A percentile compares a stretch with the other conserved stretches of the same genome.
Conservation (phyloP, 1,139 yeast genomes). For the Magnusiomyces magnusii region DNA sequence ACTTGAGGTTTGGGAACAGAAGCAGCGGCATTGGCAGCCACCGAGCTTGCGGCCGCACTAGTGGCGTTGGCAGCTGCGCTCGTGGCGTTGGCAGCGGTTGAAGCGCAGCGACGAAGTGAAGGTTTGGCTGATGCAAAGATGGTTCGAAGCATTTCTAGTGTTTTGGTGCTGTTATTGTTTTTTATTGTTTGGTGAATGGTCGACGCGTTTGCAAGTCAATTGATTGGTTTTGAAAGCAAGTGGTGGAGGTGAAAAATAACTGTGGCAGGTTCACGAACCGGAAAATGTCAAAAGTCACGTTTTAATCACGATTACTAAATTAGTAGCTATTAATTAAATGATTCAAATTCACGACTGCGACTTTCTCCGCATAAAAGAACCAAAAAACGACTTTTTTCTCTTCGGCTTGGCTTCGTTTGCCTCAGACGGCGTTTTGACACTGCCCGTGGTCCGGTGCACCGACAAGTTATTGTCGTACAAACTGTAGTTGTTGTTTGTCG, state of each 20-base stretch:
- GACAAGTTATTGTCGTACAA: no score
- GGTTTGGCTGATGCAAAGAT: neutral
- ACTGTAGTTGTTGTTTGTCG: no score
- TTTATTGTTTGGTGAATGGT: neutral
- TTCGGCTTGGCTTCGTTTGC: neutral
- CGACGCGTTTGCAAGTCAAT: neutral
- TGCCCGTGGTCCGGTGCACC: neutral
- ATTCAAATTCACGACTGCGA: neutral
- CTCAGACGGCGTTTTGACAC: neutral
- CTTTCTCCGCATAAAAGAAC: neutral
- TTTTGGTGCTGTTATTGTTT: no score
- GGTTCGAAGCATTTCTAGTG: neutral
- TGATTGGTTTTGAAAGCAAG: neutral
- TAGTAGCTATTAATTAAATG: neutral
- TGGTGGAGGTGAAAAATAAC: no score
- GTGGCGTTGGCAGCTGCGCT: no score
- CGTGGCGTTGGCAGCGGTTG: conserved; percentile 1
- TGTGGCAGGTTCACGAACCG: no score
- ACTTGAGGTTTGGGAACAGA: conserved; percentile 12
- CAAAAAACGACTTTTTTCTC: neutral
- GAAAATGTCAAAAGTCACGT: no score
- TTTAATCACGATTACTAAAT: no score
- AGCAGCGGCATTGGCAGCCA: conserved; percentile 6
- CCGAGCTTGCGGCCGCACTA: no score
- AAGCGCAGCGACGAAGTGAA: neutral